These are phyloP conservation scores for Solanum aculeatissimum DNA, from an alignment of 305 asterid genomes.

Conservation along the genomic window DNA sequence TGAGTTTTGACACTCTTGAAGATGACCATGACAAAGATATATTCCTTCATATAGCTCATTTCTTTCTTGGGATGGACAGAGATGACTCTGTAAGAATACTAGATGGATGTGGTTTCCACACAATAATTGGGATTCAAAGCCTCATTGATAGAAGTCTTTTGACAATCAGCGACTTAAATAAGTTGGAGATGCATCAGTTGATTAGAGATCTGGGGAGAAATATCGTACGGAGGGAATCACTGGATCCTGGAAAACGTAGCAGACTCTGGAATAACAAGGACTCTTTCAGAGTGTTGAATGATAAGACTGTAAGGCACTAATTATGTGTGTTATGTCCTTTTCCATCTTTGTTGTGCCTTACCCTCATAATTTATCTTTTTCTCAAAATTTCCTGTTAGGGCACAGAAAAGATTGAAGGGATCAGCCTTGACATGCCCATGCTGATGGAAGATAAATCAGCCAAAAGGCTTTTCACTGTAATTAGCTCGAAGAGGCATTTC, in stretches of 20 bases:
- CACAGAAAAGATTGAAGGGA: slow-evolving; percentile 1
- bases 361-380: neutral
- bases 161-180: neutral
- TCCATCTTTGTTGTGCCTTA: neutral
- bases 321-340: neutral
- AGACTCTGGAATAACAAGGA: slow-evolving; percentile 1
- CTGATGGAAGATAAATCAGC: neutral
- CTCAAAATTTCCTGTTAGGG: neutral
- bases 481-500: neutral
- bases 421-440: neutral
- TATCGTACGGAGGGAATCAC: neutral
- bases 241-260: slow-evolving; percentile 5
- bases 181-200: slow-evolving; percentile 4
- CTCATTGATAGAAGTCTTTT: slow-evolving; percentile 1
- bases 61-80: slow-evolving; percentile 3
- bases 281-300: slow-evolving; percentile 5
- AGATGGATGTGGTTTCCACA: neutral
- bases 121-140: slow-evolving; percentile 3
- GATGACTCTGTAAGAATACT: neutral
- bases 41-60: slow-evolving; percentile 3
- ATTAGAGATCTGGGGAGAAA: slow-evolving; percentile 4
- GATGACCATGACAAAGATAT: slow-evolving; percentile 2
- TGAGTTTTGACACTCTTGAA: neutral
- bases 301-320: slow-evolving; percentile 1
- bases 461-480: neutral